Conservation (phyloP, 176 grass and related monocot genomes). For the Alloteropsis semialata region DNA sequence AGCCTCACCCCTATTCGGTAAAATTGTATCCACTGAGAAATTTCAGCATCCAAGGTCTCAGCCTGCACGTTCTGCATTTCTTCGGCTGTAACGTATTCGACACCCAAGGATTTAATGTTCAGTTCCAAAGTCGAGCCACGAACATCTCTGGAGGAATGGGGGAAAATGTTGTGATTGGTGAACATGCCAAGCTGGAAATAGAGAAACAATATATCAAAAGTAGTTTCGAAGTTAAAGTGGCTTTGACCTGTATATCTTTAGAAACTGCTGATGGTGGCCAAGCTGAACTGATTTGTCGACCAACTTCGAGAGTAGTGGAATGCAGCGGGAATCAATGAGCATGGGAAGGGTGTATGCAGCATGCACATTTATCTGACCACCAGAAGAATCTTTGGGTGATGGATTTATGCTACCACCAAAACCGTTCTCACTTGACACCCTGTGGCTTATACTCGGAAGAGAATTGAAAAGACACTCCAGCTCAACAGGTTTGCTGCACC, state of each 20-base stretch:
- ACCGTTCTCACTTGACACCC: background rate
- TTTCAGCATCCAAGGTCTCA: conserved; percentile 41
- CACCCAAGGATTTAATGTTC: conserved; percentile 56
- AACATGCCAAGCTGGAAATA: background rate
- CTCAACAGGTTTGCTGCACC: conserved; percentile 59
- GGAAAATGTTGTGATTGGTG: background rate
- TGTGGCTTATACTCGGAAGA: conserved; percentile 27
- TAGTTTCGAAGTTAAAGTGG: background rate
- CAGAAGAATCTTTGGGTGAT: conserved; percentile 22
- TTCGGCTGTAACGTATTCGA: conserved; percentile 50
- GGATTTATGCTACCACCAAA: background rate
- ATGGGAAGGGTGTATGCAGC: conserved; percentile 35
- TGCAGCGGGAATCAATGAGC: conserved; percentile 45
- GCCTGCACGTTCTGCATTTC: conserved; percentile 53
- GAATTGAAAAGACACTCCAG: conserved; percentile 40
- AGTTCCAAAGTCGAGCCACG: conserved; percentile 46
- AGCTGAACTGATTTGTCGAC: conserved; percentile 47
- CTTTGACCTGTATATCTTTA: conserved; percentile 59
- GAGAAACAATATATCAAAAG: background rate
- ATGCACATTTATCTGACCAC: background rate
- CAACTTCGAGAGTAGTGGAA: conserved; percentile 49
- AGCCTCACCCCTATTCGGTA: conserved; percentile 55
- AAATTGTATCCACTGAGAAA: conserved; percentile 47
- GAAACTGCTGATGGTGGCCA: conserved; percentile 47
- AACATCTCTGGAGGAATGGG: conserved; percentile 34